Conservation (phyloP, 352 stramenopile genomes). For the Stramenopiles sp. region DNA sequence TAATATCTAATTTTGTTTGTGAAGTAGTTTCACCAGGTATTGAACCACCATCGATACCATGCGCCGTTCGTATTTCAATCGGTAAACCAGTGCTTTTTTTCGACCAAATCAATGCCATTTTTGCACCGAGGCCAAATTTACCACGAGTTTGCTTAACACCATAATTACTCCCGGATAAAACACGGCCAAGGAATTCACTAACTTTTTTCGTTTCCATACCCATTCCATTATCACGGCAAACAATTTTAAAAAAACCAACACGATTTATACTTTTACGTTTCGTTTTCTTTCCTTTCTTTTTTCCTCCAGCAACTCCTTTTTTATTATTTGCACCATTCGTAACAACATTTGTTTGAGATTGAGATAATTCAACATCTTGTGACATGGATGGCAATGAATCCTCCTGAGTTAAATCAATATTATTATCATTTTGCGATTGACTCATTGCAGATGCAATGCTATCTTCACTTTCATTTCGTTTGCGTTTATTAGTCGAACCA, state of each 20-base stretch:
- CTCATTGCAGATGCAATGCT: no score
- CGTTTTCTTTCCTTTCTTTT: constrained; percentile 25
- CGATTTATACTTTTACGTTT: constrained; percentile 11
- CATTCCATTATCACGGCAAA: constrained; percentile 52
- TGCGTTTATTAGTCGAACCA: no score
- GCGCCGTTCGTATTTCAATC: constrained; percentile 34
- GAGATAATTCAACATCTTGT: no score
- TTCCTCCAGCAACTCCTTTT: constrained; percentile 1
- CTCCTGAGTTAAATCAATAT: no score
- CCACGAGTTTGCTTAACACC: constrained; percentile 49
- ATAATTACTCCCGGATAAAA: constrained; percentile 58
- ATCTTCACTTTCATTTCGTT: no score
- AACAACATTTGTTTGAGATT: no score
- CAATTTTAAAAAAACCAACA: constrained; percentile 38
- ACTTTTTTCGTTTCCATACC: constrained; percentile 46
- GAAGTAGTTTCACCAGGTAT: constrained; percentile 24
- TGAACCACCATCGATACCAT: constrained; percentile 11
- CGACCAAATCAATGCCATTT: constrained; percentile 69
- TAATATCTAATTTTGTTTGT: constrained; percentile 52
- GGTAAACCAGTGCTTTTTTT: constrained; percentile 57
- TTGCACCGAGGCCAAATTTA: constrained; percentile 66
- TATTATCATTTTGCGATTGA: no score
- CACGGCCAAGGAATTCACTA: constrained; percentile 44
- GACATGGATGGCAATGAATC: no score
- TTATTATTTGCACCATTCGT: not conserved